phyloP scores from a whole-genome alignment of 192 early-diverging fungal genomes.

The Backusella luteola region DNA sequence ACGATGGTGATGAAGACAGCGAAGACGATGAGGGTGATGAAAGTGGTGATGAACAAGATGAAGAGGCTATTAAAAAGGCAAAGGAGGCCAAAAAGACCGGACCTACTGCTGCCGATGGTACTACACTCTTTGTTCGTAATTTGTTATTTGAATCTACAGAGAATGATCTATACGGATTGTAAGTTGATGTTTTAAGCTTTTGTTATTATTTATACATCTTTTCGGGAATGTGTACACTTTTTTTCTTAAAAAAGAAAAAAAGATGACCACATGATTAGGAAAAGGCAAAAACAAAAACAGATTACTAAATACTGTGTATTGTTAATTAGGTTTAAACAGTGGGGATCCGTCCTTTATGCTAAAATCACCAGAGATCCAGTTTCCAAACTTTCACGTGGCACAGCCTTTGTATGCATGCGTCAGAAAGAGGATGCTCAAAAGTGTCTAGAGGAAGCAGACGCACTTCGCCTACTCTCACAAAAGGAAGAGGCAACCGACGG shows the following conservation, averaged over 20 bases:
- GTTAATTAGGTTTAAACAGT: conserved; percentile 58
- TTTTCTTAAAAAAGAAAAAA: neutral
- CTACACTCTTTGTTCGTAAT: conserved; percentile 93
- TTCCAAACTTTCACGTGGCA: conserved; percentile 86
- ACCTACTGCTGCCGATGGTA: conserved; percentile 52
- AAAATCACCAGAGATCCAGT: conserved; percentile 79
- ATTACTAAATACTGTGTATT: neutral
- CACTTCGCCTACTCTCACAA: conserved; percentile 52
- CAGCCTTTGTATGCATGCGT: conserved; percentile 92
- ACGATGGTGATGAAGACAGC: conserved; percentile 40
- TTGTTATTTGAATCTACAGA: conserved; percentile 89
- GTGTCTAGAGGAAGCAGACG: conserved; percentile 73
- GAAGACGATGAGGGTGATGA: conserved; percentile 39
- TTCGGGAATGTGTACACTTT: neutral
- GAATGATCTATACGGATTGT: conserved; percentile 62
- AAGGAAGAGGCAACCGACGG: conserved; percentile 44
- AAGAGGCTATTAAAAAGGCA: conserved; percentile 36
- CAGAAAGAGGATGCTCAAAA: conserved; percentile 66
- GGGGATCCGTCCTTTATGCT: conserved; percentile 78
- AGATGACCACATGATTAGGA: neutral
- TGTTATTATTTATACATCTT: neutral
- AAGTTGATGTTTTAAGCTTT: conserved; percentile 8
- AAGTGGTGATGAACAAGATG: conserved; percentile 34
- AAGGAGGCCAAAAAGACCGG: conserved; percentile 32
- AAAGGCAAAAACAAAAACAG: neutral